Conservation (phyloP, 805 yeast genomes). For the Wickerhamiella occidentalis region DNA sequence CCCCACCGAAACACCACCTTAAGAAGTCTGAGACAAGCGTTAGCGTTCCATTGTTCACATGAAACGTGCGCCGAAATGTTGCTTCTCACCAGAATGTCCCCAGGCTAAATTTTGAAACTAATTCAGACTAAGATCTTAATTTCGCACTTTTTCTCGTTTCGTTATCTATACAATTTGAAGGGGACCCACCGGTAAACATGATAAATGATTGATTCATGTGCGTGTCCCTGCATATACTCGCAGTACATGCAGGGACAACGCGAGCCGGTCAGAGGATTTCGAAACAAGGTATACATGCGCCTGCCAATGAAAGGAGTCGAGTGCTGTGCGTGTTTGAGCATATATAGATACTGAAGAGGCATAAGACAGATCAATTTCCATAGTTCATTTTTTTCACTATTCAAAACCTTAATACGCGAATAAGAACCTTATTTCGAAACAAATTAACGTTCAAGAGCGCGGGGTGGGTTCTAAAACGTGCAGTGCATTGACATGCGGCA, state of each 20-base stretch:
- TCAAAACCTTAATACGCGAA: neutral
- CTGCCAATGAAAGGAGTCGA: neutral
- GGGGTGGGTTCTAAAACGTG: neutral
- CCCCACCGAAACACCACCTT: constrained; percentile 1
- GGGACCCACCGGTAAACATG: neutral
- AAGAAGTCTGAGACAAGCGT: constrained; percentile 5
- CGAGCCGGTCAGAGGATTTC: constrained; percentile 1
- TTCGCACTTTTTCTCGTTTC: too few relatives aligned
- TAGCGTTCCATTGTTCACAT: constrained; percentile 2
- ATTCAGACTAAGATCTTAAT: too few relatives aligned
- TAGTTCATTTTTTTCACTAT: neutral
- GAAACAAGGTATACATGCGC: constrained; percentile 3
- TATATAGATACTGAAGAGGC: too few relatives aligned
- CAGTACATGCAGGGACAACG: constrained; percentile 8
- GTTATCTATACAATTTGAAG: neutral
- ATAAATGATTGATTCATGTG: neutral
- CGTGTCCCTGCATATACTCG: constrained; percentile 1
- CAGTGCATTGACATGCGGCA: constrained; percentile 5
- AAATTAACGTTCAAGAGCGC: constrained; percentile 1
- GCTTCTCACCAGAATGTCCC: neutral
- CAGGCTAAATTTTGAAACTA: neutral
- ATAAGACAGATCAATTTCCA: too few relatives aligned
- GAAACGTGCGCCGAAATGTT: constrained; percentile 2
- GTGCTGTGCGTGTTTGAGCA: neutral
- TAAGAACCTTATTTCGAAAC: neutral